Base-by-base conservation (phyloP, 2,329 filamentous ascomycete genomes). In the Scytalidium sp. region DNA sequence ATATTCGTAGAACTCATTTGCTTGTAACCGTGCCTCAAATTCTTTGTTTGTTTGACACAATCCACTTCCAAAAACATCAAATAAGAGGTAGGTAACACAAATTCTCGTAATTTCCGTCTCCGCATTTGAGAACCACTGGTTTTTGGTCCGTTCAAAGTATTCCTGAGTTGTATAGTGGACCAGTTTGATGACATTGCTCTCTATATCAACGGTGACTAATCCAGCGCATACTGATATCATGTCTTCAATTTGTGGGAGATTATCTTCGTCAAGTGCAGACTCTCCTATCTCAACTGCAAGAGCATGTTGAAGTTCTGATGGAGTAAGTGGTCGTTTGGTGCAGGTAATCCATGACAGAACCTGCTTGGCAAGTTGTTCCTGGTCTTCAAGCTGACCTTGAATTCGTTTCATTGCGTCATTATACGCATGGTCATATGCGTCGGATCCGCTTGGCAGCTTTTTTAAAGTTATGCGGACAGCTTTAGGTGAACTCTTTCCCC, bases 161-260 rank as follows among this genome's bases (percentile, higher is more conserved):
- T 75, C 66, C 41, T 75, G 69, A 1, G 72, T 64, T 0, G 75
- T 76, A 47, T 73, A 72, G 52, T 78, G 74, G 3, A 74, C 70
- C 0, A 77, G 53, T 3, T 70, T 64, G 10, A 76, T 59, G 21
- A 69, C 60, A 17, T 60, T 43, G 43, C 63, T 75, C 41, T 69
- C 54, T 41, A 68, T 50, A 29, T 76, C 70, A 2, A 73, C 36
- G 0, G 64, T 69, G 2, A 77, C 67, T 9, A 78, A 46, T 1
- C 74, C 73, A 25, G 65, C 67, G 50, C 72, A 77, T 51, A 11
- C 55, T 46, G 3, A 49, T 22, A 51, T 29, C 15, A 58, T 52
- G 3, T 54, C 46, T 66, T 0, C 46, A 3, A 57, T 51, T 15
- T 51, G 19, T 39, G 46, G 17, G 9, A 58, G 23, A 17, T 49